Percentiles rank a stretch among this genome's conserved stretches.
Evolutionary conservation across 2,329 filamentous ascomycete species (phyloP).

Genomic region (Alternaria dauci): DNA sequence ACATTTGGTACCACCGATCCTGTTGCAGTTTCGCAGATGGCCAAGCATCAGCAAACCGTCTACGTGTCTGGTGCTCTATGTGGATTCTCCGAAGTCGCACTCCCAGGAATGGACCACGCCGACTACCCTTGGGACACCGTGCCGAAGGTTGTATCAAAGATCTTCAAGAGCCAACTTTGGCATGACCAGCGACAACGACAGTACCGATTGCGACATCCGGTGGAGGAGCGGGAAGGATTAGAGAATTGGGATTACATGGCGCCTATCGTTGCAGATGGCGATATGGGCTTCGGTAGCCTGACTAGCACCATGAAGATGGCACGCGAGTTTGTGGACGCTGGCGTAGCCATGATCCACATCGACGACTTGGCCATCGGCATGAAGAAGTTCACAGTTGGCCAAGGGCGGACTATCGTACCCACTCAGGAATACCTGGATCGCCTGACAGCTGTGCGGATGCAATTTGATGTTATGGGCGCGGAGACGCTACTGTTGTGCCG

Average conservation of each 20-base stretch:
- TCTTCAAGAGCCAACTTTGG: constrained; percentile 54
- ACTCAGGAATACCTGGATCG: constrained; percentile 52
- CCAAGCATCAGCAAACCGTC: constrained; percentile 51
- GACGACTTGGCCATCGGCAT: constrained; percentile 56
- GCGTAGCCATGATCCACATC: constrained; percentile 56
- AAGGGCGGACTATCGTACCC: constrained; percentile 53
- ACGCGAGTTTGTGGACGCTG: constrained; percentile 54
- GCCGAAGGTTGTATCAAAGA: constrained; percentile 52
- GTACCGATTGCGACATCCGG: constrained; percentile 45
- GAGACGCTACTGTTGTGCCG: constrained; percentile 53
- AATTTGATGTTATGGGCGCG: constrained; percentile 54
- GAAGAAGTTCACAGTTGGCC: constrained; percentile 56
- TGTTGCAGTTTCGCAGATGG: constrained; percentile 49
- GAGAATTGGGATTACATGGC: constrained; percentile 54
- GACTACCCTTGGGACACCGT: constrained; percentile 57
- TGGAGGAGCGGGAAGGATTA: constrained; percentile 41
- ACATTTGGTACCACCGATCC: constrained; percentile 54
- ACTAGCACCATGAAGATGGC: constrained; percentile 55
- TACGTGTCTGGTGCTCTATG: constrained; percentile 55
- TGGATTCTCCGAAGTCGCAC: constrained; percentile 50
- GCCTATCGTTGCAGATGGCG: constrained; percentile 54
- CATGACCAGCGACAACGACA: constrained; percentile 54
- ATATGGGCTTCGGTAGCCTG: constrained; percentile 56
- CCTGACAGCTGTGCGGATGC: constrained; percentile 50
- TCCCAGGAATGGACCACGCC: constrained; percentile 54